Base-by-base conservation (phyloP, 257 asterid species). In the Solanum habrochaites region DNA sequence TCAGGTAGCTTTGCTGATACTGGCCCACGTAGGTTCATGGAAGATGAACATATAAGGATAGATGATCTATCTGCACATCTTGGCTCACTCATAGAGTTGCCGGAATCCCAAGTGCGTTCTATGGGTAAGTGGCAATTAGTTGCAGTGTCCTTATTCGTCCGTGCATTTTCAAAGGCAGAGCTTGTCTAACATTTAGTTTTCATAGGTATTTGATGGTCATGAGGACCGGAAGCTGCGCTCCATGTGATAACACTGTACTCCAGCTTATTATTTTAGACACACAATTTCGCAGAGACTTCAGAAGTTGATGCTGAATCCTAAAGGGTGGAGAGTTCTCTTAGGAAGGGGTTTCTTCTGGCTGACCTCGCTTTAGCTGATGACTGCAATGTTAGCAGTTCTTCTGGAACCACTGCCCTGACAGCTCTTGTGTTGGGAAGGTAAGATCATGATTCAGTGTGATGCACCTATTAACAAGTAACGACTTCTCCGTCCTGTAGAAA, bases 181-280 rank as follows among this genome's bases (percentile, higher is more conserved):
- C 10, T 75, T 23, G 21, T 74, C 58, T 78, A 69, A 27, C 7
- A 11, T 73, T 35, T 31, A 32, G 77, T 7, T 32, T 32, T 71
- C 69, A 18, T 69, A 94, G 98, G 88, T 94, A 47, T 95, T 95
- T 90, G 98, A 95, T 90, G 98, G 98, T 11, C 98, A 95, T 77
- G 98, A 85, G 98, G 98, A 43, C 90, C 98, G 15, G 98, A 95
- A 89, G 98, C 98, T n/a, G 98, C 98, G 92, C 95, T 52, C 94
- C 94, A 91, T 87, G 93, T 94, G 58, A 90, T 86, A 52, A 91
- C 70, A 91, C 93, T 72, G 98, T 91, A 2, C 91, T 93, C 45
- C 45, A 89, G 92, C 84, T 90, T 95, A 87, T 88, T 95, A 67
- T 94, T 95, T 37, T 91, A 90, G 95, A 94, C 69, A 88, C 91